Percentiles rank a stretch among this genome's conserved stretches.
phyloP scores from a whole-genome alignment of 2,329 filamentous ascomycete species.

The Ophiostoma ips region DNA sequence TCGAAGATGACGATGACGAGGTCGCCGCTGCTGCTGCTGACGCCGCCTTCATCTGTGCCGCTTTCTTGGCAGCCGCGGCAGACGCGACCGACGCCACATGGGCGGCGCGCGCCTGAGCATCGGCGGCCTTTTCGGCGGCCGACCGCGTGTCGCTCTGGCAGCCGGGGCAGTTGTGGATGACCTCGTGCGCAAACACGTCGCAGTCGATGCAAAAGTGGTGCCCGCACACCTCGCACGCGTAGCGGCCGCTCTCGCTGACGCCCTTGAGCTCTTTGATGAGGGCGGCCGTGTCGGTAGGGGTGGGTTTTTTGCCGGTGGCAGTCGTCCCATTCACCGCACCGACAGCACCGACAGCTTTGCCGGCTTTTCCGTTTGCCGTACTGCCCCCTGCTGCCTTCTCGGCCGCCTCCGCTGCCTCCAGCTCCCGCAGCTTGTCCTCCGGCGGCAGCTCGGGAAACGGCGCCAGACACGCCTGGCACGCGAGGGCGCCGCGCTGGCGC shows the following conservation, averaged over 20 bases:
- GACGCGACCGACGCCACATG: neutral
- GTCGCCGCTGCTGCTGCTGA: neutral
- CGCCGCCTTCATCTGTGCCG: neutral
- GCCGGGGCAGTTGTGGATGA: constrained; percentile 90
- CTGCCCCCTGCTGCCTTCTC: neutral
- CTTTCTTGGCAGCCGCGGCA: neutral
- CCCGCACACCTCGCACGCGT: constrained; percentile 75
- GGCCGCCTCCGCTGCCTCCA: neutral
- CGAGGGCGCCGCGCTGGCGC: constrained; percentile 18
- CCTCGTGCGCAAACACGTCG: constrained; percentile 87
- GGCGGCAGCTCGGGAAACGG: constrained; percentile 46
- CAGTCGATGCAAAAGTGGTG: constrained; percentile 97
- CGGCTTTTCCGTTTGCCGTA: too few relatives aligned
- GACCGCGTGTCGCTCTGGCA: constrained; percentile 47
- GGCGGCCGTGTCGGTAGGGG: constrained; percentile 1
- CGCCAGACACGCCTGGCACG: constrained; percentile 67
- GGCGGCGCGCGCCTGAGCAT: neutral
- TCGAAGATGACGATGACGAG: neutral
- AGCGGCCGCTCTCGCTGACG: constrained; percentile 74
- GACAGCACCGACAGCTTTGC: neutral
- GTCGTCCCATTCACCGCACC: too few relatives aligned
- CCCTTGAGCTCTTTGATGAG: constrained; percentile 34
- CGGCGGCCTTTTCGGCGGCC: constrained; percentile 1
- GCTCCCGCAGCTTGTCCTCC: constrained; percentile 6
- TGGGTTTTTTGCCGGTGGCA: constrained; percentile 10